Conservation (phyloP, 306 rosid species). For the Quercus cerris region DNA sequence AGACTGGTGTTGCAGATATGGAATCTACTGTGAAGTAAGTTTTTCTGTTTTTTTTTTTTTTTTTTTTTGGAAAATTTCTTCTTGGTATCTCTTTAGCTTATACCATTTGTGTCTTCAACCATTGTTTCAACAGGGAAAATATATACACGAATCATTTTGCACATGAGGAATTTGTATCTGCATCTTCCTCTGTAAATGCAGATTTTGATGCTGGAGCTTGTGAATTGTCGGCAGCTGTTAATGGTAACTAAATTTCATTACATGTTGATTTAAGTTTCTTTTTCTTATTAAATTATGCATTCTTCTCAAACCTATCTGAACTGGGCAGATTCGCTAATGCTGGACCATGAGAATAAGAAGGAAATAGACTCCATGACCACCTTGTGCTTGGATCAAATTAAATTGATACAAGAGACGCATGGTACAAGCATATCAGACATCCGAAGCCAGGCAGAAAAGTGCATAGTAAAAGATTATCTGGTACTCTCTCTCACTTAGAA, state of each 20-base stretch:
- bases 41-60: background rate
- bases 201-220: slow-evolving; percentile 43
- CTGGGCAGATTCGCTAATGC: slow-evolving; percentile 49
- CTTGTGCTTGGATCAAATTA: slow-evolving; percentile 52
- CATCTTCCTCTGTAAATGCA: slow-evolving; percentile 44
- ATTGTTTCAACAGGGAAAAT: slow-evolving; percentile 45
- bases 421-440: slow-evolving; percentile 49
- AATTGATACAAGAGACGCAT: slow-evolving; percentile 51
- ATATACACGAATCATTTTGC: slow-evolving; percentile 40
- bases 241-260: slow-evolving; percentile 46
- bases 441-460: slow-evolving; percentile 56
- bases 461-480: slow-evolving; percentile 64
- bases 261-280: background rate
- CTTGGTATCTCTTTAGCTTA: background rate
- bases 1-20: slow-evolving; percentile 44
- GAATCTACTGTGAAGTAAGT: slow-evolving; percentile 66
- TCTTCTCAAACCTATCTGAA: slow-evolving; percentile 8
- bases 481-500: slow-evolving; percentile 24
- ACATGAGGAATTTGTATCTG: slow-evolving; percentile 47
- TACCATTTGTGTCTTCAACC: background rate
- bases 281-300: background rate
- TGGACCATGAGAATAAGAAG: slow-evolving; percentile 65
- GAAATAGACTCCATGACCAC: slow-evolving; percentile 56
- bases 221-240: slow-evolving; percentile 45
- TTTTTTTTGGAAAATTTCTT: background rate